Evolutionary conservation across 176 grass and related monocot genomes (phyloP), one percentile per base, ranked within the genome.

Genomic region (Oryza meyeriana): DNA sequence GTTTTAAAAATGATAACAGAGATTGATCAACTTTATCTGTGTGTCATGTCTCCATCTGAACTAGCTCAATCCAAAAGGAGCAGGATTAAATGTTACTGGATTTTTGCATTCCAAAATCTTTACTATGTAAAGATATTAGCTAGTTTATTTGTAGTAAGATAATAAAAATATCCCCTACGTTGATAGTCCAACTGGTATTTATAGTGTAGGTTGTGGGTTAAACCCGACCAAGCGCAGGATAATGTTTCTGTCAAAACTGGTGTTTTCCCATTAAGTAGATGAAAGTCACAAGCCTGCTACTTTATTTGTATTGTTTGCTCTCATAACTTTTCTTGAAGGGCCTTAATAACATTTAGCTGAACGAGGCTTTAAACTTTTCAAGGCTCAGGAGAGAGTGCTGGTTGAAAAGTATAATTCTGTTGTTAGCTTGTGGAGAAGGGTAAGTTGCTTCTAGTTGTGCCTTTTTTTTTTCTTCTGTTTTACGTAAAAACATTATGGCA

Each of bases 351-450:
- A 36, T 80, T 39, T 85, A 97, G 94, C 86, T 76, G 70, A 86
- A 59, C 85, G 77, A 73, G 81, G 92, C 34, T 99, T 93, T 79
- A 93, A 90, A 64, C 70, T 93, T 74, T 93, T 99, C 77, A 99
- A 99, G 77, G 75, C 89, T 76, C 80, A 85, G 31, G 93, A 99
- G 76, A 88, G 77, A 38, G 5, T 39, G 7, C 83, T 99, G 89
- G 75, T 99, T 79, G 96, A 99, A 66, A 99, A 99, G 59, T 99
- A 99, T 83, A 98, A 93, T 79, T 52, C 93, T 62, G 79, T 98
- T 75, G 64, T 95, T 66, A 90, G 83, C 79, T 69, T 98, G 79
- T 98, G 96, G 96, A 95, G 90, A 86, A 89, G 93, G 85, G 93
- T 97, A 92, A 88, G 87, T 78, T 38, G 32, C 29, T 84, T 76